phyloP scores from a whole-genome alignment of 306 rosid genomes.

The Arachis hypogaea region DNA sequence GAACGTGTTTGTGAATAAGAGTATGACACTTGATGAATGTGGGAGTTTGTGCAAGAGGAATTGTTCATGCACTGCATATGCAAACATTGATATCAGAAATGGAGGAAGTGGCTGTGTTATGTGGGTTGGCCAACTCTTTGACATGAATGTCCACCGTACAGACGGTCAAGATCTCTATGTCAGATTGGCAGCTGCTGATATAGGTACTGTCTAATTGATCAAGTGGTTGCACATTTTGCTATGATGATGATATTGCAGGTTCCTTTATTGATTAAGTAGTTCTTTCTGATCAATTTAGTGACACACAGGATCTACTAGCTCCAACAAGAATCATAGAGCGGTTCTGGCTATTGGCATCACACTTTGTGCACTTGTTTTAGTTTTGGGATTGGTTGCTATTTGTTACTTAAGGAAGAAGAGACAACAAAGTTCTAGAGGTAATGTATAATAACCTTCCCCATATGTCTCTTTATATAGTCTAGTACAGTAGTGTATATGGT shows the following conservation, averaged over 20 bases:
- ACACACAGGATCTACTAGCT: conserved; percentile 37
- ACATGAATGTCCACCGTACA: conserved; percentile 45
- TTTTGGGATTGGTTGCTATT: conserved; percentile 47
- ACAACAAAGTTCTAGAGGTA: conserved; percentile 48
- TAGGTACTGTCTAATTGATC: conserved; percentile 45
- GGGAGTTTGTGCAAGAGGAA: conserved; percentile 46
- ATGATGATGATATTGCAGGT: too few species aligned
- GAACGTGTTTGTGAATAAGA: conserved; percentile 46
- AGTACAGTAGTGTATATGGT: too few species aligned
- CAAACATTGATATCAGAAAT: conserved; percentile 37
- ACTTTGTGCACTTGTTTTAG: conserved; percentile 44
- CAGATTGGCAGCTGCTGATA: conserved; percentile 71
- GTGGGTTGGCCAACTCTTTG: conserved; percentile 59
- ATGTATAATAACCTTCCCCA: not conserved
- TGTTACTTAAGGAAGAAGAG: conserved; percentile 49
- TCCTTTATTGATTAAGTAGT: not conserved
- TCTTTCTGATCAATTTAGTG: too few species aligned
- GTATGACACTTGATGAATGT: conserved; percentile 55
- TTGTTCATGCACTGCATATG: conserved; percentile 71
- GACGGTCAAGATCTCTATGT: conserved; percentile 69
- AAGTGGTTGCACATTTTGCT: too few species aligned
- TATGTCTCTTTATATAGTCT: too few species aligned
- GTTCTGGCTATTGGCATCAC: conserved; percentile 43
- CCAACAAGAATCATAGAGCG: conserved; percentile 38
- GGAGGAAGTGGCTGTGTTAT: conserved; percentile 69